phyloP scores from a whole-genome alignment of 305 asterid genomes.

The Solanum aculeatissimum region DNA sequence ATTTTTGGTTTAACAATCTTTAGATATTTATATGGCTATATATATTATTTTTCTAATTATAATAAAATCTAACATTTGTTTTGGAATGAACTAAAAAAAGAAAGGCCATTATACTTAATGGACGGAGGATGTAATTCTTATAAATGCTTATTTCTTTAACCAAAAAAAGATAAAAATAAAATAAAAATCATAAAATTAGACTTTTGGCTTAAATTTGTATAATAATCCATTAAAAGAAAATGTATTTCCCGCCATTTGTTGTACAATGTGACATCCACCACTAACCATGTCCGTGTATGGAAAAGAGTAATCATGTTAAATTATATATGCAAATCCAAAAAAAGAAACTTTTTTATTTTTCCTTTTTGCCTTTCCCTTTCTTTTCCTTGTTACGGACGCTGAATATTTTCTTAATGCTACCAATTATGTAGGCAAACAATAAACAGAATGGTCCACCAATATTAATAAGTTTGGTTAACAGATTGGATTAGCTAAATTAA shows the following conservation, averaged over 20 bases:
- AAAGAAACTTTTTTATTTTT: neutral
- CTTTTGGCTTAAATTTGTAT: no score
- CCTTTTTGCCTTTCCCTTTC: neutral
- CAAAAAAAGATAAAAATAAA: no score
- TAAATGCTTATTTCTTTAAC: no score
- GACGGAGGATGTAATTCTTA: no score
- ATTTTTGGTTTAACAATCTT: no score
- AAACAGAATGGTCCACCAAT: neutral
- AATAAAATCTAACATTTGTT: no score
- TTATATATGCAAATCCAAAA: neutral
- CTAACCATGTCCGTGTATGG: neutral
- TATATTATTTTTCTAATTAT: no score
- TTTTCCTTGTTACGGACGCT: neutral
- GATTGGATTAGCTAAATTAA: neutral
- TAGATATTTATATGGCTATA: no score
- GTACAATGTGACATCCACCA: neutral
- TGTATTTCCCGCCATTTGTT: neutral
- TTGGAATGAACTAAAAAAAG: no score
- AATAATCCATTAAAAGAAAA: no score
- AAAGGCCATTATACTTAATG: no score
- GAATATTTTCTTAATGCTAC: neutral
- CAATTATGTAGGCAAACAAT: neutral
- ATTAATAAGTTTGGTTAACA: neutral
- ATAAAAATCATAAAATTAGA: no score
- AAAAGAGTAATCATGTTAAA: neutral